phyloP scores from a whole-genome alignment of 371 early-diverging fungal genomes.

The Nematocida ausubeli region DNA sequence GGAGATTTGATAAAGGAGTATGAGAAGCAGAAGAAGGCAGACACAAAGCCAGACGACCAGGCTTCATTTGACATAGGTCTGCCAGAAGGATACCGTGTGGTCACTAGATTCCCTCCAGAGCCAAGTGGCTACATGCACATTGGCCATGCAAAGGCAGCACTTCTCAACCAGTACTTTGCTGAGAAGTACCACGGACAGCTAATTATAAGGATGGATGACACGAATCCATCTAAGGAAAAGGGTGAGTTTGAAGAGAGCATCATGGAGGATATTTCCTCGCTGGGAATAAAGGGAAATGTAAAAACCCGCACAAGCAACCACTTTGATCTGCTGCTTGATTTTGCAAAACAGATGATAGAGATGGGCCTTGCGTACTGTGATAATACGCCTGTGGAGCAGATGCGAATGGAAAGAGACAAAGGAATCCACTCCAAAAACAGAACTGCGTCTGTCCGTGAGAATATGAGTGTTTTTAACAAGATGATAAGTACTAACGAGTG shows the following conservation, averaged over 20 bases:
- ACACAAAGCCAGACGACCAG: constrained; percentile 51
- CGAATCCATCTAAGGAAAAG: constrained; percentile 96
- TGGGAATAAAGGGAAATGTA: constrained; percentile 75
- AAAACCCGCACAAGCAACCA: constrained; percentile 86
- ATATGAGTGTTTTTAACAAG: constrained; percentile 80
- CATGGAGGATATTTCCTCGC: constrained; percentile 61
- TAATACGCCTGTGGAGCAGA: constrained; percentile 80
- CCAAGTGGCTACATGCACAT: constrained; percentile 97
- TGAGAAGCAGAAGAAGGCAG: constrained; percentile 45
- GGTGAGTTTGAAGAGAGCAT: constrained; percentile 66
- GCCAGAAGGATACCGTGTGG: constrained; percentile 50
- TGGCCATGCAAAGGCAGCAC: constrained; percentile 97
- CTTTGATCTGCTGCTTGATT: constrained; percentile 81
- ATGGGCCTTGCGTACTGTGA: constrained; percentile 90
- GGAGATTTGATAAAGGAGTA: constrained; percentile 58
- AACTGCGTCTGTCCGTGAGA: constrained; percentile 79
- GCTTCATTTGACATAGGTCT: constrained; percentile 51
- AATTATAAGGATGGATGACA: constrained; percentile 97
- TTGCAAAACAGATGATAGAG: constrained; percentile 80
- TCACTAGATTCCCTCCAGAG: constrained; percentile 97
- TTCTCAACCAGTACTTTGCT: constrained; percentile 94
- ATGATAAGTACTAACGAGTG: constrained; percentile 73
- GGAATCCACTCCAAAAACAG: constrained; percentile 82
- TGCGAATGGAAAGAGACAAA: constrained; percentile 83
- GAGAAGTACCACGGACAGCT: constrained; percentile 80